These are phyloP conservation scores for Aspergillus campestris DNA, from an alignment of 495 filamentous ascomycete species.

Conservation along the genomic window DNA sequence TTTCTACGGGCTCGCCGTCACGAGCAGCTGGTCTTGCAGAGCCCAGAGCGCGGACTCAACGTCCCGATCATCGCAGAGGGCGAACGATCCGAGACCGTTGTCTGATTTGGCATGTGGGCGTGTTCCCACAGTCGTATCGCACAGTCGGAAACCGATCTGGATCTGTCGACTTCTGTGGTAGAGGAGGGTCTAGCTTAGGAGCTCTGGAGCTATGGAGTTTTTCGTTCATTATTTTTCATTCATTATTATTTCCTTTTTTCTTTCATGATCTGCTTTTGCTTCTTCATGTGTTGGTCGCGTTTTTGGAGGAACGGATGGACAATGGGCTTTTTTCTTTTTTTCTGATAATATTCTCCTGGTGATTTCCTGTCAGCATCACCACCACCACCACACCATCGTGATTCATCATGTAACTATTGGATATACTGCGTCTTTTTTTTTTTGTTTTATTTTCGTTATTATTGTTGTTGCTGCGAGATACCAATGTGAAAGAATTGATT, in stretches of 20 bases:
- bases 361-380: too few species aligned
- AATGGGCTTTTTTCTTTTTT: too few species aligned
- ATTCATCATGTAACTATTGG: background rate
- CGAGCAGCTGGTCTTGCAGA: constrained; percentile 87
- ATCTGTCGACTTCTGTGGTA: too few species aligned
- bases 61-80: constrained; percentile 84
- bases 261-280: background rate
- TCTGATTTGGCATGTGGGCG: constrained; percentile 39
- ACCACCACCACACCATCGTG: too few species aligned
- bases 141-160: too few species aligned
- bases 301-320: background rate
- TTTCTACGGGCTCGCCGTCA: constrained; percentile 80
- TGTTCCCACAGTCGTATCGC: too few species aligned
- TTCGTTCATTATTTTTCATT: constrained; percentile 8
- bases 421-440: constrained; percentile 1
- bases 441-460: background rate
- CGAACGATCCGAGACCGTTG: constrained; percentile 73
- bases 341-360: too few species aligned
- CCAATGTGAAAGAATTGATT: background rate
- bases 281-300: constrained; percentile 4
- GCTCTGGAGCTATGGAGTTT: constrained; percentile 15
- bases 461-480: constrained; percentile 2
- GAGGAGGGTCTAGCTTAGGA: constrained; percentile 1
- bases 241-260: constrained; percentile 8
- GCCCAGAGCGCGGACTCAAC: constrained; percentile 80